Base-by-base conservation (phyloP, 768 basidiomycete genomes). In the Mycena epipterygia region DNA sequence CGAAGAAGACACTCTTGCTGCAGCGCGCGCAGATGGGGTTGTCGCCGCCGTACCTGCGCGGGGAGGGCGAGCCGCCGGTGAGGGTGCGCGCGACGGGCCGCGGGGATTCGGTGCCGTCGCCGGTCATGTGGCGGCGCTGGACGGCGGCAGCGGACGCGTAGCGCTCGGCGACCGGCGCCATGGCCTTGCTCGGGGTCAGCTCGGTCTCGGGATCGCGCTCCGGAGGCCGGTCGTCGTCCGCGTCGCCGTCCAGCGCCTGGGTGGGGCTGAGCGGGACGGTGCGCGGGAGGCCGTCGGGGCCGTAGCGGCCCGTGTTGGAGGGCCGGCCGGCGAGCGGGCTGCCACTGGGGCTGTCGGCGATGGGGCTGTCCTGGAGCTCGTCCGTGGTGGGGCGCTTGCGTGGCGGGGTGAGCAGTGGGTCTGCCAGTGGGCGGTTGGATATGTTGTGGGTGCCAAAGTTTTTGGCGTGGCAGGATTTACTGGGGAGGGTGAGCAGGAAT, bases 401-500 rank as follows among this genome's bases (percentile, higher is more conserved):
- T 29, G 77, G 74, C 16, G 76, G 70, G 17, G 80, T 80, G 17
- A 76, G 75, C 7, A 76, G 58, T 12, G 85, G 84, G 46, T 84
- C 81, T 6, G 46, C 16, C 3, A n/a, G n/a, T 64, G 82, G 89
- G 13, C 93, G 88, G 76, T 93, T 93, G 63, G 90, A 88, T 35
- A 94, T 86, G 75, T 93, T 89, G 61, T 87, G 86, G 12, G 92
- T 94, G 25, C 93, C 95, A 74, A 95, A 96, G 72, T 84, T 88
- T 84, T 90, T 93, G 60, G 89, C 77, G 77, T 97, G 94, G 75
- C 95, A 97, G 53, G 85, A 83, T 85, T 95, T 96, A 83, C 95
- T 96, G 79, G 67, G 12, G 37, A 11, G 25, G 30, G 17, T 64
- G 29, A 61, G 51, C 30, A 67, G 46, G 19, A 41, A 16, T 17